Evolutionary conservation across 2,329 filamentous ascomycete species (phyloP).

Genomic region (Uncinocarpus reesii): DNA sequence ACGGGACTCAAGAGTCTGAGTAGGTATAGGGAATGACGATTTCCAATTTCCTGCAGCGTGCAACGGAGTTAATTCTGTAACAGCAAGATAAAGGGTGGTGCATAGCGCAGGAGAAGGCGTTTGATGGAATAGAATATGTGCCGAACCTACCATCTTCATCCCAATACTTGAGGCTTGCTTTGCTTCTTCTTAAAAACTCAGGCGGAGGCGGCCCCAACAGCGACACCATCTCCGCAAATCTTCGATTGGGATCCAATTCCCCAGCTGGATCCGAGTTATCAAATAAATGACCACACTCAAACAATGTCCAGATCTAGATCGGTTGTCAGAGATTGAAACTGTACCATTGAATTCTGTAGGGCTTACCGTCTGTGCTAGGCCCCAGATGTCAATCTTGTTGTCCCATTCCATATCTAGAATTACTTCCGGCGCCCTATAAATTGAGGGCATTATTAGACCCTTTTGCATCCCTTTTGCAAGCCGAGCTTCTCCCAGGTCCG

Average conservation of each 20-base stretch:
- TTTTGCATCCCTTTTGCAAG: neutral
- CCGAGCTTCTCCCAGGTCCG: slow-evolving; percentile 2
- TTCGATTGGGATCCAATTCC: slow-evolving; percentile 19
- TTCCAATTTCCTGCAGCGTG: slow-evolving; percentile 10
- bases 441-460: neutral
- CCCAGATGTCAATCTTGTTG: slow-evolving; percentile 6
- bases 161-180: slow-evolving; percentile 14
- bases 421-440: slow-evolving; percentile 1
- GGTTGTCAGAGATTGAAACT: slow-evolving; percentile 7
- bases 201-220: slow-evolving; percentile 22
- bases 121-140: too few relatives aligned
- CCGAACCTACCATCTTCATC: slow-evolving; percentile 7
- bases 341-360: neutral
- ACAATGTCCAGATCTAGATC: slow-evolving; percentile 20
- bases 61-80: neutral
- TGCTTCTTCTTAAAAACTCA: slow-evolving; percentile 22
- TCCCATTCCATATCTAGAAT: neutral
- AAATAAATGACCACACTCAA: slow-evolving; percentile 20
- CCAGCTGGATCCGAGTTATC: slow-evolving; percentile 18
- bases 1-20: slow-evolving; percentile 13
- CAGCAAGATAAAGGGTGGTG: too few relatives aligned
- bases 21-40: slow-evolving; percentile 7
- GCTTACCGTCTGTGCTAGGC: neutral
- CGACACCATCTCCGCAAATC: slow-evolving; percentile 22
- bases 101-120: too few relatives aligned